Evolutionary conservation across 495 filamentous ascomycete genomes (phyloP).

Genomic region (Xylaria curta): DNA sequence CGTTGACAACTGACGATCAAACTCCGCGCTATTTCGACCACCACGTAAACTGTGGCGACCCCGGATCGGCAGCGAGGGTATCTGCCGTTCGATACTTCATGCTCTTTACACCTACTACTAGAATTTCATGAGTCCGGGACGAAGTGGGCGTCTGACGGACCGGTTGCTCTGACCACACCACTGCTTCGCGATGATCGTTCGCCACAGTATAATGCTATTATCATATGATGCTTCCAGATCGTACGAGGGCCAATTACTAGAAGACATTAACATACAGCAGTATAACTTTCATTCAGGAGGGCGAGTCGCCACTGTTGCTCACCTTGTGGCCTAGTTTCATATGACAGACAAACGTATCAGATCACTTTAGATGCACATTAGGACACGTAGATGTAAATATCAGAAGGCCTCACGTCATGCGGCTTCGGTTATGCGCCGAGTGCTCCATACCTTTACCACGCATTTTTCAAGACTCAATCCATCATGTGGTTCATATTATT

Average conservation of each 20-base stretch:
- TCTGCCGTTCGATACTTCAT: slow-evolving; percentile 14
- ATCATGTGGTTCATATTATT: background rate
- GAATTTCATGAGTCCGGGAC: background rate
- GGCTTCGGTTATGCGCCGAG: slow-evolving; percentile 5
- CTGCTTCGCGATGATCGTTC: background rate
- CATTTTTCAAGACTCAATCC: background rate
- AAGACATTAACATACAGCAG: background rate
- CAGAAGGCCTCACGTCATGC: background rate
- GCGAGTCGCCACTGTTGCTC: slow-evolving; percentile 14
- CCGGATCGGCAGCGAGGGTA: slow-evolving; percentile 10
- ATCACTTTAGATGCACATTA: background rate
- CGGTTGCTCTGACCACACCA: background rate
- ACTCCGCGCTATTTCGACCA: slow-evolving; percentile 1
- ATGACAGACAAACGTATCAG: slow-evolving; percentile 1
- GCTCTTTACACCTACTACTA: background rate
- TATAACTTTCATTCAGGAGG: background rate
- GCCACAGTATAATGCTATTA: background rate
- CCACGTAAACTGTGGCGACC: slow-evolving; percentile 15
- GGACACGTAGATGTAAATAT: background rate
- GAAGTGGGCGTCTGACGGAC: background rate
- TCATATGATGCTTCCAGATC: background rate
- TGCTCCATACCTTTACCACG: background rate
- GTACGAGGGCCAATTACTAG: background rate
- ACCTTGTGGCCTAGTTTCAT: background rate
- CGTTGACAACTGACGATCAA: slow-evolving; percentile 24